Evolutionary conservation across 345 rosid genomes (phyloP).

Genomic region (Erodium maritimum): DNA sequence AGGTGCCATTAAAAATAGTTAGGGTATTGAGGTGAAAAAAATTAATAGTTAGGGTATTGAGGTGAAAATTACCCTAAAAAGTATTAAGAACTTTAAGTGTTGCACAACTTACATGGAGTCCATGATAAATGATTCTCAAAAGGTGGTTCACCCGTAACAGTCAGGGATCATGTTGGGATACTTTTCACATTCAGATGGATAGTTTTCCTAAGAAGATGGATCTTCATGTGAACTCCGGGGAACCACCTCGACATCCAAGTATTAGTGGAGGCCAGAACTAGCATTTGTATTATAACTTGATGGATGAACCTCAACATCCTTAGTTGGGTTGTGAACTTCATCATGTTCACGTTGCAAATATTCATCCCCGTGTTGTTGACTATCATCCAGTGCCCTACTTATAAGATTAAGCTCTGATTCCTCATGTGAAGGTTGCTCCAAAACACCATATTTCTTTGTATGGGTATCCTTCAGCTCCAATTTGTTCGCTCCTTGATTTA

Average conservation of each 20-base stretch:
- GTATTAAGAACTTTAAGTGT: constrained; percentile 6
- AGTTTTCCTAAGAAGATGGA: constrained; percentile 21
- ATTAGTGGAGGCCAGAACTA: constrained; percentile 19
- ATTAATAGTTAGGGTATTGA: not conserved
- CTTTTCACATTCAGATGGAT: constrained; percentile 23
- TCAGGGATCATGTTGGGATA: constrained; percentile 37
- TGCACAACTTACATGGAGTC: constrained; percentile 29
- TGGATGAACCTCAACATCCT: constrained; percentile 12
- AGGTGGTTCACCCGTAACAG: constrained; percentile 34
- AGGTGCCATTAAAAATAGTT: too few relatives aligned
- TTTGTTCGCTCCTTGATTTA: constrained; percentile 29
- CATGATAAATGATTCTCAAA: constrained; percentile 16
- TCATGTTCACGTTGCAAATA: constrained; percentile 11
- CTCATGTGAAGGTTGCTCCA: constrained; percentile 22
- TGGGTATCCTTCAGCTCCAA: constrained; percentile 15
- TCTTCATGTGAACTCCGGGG: constrained; percentile 18
- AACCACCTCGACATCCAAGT: constrained; percentile 25
- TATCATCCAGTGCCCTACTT: constrained; percentile 19
- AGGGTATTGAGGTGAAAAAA: too few relatives aligned
- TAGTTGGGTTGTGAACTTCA: not conserved
- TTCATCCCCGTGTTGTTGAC: constrained; percentile 37
- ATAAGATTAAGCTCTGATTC: constrained; percentile 24
- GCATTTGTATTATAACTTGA: constrained; percentile 17
- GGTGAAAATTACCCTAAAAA: too few relatives aligned
- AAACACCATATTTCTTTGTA: constrained; percentile 21